Conservation (phyloP, 148 eudicot species). For the Camellia granthamiana region DNA sequence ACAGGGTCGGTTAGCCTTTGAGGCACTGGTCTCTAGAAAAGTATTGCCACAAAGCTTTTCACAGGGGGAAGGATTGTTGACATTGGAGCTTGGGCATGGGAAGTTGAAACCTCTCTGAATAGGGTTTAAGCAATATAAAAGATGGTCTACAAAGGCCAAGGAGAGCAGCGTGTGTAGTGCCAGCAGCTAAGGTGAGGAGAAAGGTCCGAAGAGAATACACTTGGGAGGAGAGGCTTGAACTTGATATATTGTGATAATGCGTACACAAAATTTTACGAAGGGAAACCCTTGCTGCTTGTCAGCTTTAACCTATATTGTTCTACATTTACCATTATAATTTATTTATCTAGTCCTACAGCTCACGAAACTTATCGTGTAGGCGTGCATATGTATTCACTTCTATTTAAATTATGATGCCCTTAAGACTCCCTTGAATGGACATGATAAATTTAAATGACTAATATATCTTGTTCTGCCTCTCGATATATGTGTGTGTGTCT, state of each 20-base stretch:
- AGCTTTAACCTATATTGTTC: not conserved
- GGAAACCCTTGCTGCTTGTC: conserved; percentile 25
- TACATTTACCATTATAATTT: conserved; percentile 9
- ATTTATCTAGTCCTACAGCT: conserved; percentile 12
- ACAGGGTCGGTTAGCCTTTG: conserved; percentile 90
- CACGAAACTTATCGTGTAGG: conserved; percentile 18
- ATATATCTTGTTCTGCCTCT: not conserved
- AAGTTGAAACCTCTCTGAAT: conserved; percentile 55
- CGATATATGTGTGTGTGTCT: not conserved
- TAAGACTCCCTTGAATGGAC: not conserved
- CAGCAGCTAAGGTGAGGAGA: conserved; percentile 55
- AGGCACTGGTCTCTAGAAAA: conserved; percentile 74
- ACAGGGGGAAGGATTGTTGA: conserved; percentile 33
- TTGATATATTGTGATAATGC: conserved; percentile 27
- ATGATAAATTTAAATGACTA: conserved; percentile 1
- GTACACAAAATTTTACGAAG: conserved; percentile 17
- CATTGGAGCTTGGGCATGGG: conserved; percentile 41
- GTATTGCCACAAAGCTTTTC: conserved; percentile 90
- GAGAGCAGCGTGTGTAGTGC: conserved; percentile 39
- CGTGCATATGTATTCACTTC: conserved; percentile 12
- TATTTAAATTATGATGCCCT: not conserved
- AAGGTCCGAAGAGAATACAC: conserved; percentile 73
- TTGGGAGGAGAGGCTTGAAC: conserved; percentile 62
- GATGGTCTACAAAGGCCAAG: conserved; percentile 80
- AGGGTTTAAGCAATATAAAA: conserved; percentile 92